Evolutionary conservation across 441 rosid species (phyloP).

Genomic region (Populus hybrid): DNA sequence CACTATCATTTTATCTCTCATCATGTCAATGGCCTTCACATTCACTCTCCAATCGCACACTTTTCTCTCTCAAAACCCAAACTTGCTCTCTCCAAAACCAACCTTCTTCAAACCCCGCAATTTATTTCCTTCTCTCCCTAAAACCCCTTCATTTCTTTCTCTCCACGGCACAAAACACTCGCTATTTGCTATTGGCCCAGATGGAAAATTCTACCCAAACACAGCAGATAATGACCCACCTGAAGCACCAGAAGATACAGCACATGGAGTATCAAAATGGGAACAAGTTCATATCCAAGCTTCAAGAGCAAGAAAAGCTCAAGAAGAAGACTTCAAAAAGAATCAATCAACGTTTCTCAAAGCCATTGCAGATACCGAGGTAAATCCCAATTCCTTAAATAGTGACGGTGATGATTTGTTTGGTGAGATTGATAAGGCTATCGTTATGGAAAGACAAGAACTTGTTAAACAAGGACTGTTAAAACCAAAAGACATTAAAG

Average conservation of each 20-base stretch:
- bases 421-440: constrained; percentile 84
- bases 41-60: constrained; percentile 17
- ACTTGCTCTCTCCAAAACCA: constrained; percentile 33
- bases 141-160: constrained; percentile 9
- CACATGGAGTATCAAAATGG: constrained; percentile 76
- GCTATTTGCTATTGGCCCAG: constrained; percentile 34
- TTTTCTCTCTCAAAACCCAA: constrained; percentile 27
- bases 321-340: constrained; percentile 74
- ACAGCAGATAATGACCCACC: constrained; percentile 86
- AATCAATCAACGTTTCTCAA: constrained; percentile 63
- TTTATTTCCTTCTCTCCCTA: constrained; percentile 22
- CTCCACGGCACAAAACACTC: constrained; percentile 10
- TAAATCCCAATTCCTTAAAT: constrained; percentile 1
- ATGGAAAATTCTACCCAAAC: constrained; percentile 56
- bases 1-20: neutral
- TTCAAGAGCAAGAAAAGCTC: constrained; percentile 57
- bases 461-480: constrained; percentile 73
- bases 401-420: constrained; percentile 62
- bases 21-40: constrained; percentile 11
- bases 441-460: constrained; percentile 76
- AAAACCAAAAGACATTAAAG: constrained; percentile 33
- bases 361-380: constrained; percentile 69
- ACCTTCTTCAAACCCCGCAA: constrained; percentile 19
- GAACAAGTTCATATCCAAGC: constrained; percentile 77
- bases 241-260: constrained; percentile 78